Evolutionary conservation across 2,329 filamentous ascomycete genomes (phyloP).

Genomic region (Thelonectria discophora): DNA sequence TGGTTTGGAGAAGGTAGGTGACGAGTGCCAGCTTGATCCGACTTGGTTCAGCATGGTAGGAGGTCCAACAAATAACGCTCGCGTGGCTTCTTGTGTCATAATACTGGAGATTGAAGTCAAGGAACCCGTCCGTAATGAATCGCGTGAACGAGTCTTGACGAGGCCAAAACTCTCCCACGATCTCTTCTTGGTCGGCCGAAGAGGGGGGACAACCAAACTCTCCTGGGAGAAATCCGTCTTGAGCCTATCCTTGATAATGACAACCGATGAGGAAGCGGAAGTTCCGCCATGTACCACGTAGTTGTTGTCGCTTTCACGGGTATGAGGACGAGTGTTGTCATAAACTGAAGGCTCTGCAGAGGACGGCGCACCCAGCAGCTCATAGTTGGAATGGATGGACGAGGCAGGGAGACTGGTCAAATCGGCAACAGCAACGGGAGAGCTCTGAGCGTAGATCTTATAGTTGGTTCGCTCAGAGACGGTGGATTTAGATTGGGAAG

Average conservation of each 20-base stretch:
- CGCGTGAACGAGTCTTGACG: slow-evolving; percentile 60
- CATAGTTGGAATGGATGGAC: slow-evolving; percentile 60
- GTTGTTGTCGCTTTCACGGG: slow-evolving; percentile 57
- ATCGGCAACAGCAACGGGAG: slow-evolving; percentile 45
- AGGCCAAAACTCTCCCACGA: slow-evolving; percentile 61
- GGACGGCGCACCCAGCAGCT: slow-evolving; percentile 61
- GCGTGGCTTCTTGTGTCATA: slow-evolving; percentile 58
- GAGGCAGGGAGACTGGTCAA: slow-evolving; percentile 54
- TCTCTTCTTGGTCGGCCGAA: slow-evolving; percentile 57
- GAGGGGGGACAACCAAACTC: slow-evolving; percentile 65
- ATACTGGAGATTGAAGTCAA: slow-evolving; percentile 65
- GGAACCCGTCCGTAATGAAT: slow-evolving; percentile 63
- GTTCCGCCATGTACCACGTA: slow-evolving; percentile 61
- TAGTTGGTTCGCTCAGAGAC: slow-evolving; percentile 63
- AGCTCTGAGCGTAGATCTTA: slow-evolving; percentile 61
- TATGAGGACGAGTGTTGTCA: slow-evolving; percentile 47
- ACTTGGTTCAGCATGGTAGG: slow-evolving; percentile 40
- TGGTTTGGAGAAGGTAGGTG: slow-evolving; percentile 25
- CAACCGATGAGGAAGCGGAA: slow-evolving; percentile 51
- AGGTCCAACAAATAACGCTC: slow-evolving; percentile 45
- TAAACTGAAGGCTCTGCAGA: slow-evolving; percentile 52
- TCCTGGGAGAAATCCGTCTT: slow-evolving; percentile 66
- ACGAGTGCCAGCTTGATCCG: slow-evolving; percentile 36
- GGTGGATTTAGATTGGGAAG: slow-evolving; percentile 52
- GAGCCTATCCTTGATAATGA: slow-evolving; percentile 44